Evolutionary conservation across 2,329 filamentous ascomycete species (phyloP).

Genomic region (Aureobasidium sp.): DNA sequence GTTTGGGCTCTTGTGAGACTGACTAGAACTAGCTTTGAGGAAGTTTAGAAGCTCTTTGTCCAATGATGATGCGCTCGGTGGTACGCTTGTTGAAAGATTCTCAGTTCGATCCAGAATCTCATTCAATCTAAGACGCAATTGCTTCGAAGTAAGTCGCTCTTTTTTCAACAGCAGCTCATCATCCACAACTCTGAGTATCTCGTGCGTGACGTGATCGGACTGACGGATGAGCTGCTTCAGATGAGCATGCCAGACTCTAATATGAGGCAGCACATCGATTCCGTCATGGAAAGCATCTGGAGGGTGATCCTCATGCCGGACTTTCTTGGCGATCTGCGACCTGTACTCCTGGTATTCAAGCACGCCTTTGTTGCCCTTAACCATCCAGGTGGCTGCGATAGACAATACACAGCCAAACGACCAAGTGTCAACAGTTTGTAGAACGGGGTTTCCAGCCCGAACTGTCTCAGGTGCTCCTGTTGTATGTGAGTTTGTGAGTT

Average conservation of each 20-base stretch:
- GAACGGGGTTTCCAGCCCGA: not conserved
- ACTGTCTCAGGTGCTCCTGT: not conserved
- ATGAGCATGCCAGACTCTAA: not conserved
- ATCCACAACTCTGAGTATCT: not conserved
- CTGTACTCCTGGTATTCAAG: not conserved
- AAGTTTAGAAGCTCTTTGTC: no score
- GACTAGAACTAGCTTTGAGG: no score
- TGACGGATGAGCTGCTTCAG: not conserved
- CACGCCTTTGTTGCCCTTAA: not conserved
- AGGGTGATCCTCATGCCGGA: not conserved
- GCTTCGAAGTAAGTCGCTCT: no score
- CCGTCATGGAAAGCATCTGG: not conserved
- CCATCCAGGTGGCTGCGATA: not conserved
- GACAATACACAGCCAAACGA: slow-evolving; percentile 5
- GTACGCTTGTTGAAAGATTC: no score
- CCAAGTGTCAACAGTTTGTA: not conserved
- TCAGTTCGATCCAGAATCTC: no score
- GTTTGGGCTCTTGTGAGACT: no score
- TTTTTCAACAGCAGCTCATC: no score
- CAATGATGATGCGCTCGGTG: no score
- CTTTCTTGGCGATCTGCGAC: not conserved
- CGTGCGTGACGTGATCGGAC: not conserved
- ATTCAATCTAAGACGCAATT: no score
- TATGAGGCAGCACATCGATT: not conserved
- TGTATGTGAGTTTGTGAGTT: not conserved